phyloP scores from a whole-genome alignment of 768 basidiomycete species.

The Astraeus odoratus region DNA sequence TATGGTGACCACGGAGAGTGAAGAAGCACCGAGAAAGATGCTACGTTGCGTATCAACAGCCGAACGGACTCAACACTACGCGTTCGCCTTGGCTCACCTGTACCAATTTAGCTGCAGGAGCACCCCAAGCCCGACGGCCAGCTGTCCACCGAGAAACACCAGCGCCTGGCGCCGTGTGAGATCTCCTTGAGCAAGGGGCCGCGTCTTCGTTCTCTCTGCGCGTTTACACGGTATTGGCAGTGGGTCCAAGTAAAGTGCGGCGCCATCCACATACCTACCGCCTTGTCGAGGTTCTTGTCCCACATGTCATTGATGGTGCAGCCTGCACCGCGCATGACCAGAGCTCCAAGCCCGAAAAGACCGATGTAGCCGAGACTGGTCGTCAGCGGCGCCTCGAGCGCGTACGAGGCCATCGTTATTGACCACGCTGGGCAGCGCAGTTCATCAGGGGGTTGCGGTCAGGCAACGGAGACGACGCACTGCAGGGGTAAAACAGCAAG shows the following conservation, averaged over 20 bases:
- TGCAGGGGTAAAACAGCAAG: constrained; percentile 89
- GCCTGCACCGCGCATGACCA: constrained; percentile 96
- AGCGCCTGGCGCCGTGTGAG: constrained; percentile 70
- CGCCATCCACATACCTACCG: constrained; percentile 61
- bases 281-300: constrained; percentile 88
- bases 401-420: constrained; percentile 93
- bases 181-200: constrained; percentile 83
- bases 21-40: constrained; percentile 87
- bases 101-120: constrained; percentile 92
- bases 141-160: constrained; percentile 74
- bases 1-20: constrained; percentile 75
- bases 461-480: constrained; percentile 39
- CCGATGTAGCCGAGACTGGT: constrained; percentile 69
- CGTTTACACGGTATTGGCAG: no score
- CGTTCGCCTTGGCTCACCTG: constrained; percentile 50
- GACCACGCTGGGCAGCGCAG: constrained; percentile 77
- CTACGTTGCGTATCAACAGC: constrained; percentile 31
- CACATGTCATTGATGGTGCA: constrained; percentile 99
- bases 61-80: background rate
- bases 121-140: constrained; percentile 77
- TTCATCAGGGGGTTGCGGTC: background rate
- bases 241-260: background rate
- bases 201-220: constrained; percentile 74
- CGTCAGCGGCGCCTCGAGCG: constrained; percentile 56
- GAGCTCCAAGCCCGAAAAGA: constrained; percentile 83